Evolutionary conservation across 108 stramenopile genomes (phyloP).

Genomic region (Nannochloropsis gaditana): DNA sequence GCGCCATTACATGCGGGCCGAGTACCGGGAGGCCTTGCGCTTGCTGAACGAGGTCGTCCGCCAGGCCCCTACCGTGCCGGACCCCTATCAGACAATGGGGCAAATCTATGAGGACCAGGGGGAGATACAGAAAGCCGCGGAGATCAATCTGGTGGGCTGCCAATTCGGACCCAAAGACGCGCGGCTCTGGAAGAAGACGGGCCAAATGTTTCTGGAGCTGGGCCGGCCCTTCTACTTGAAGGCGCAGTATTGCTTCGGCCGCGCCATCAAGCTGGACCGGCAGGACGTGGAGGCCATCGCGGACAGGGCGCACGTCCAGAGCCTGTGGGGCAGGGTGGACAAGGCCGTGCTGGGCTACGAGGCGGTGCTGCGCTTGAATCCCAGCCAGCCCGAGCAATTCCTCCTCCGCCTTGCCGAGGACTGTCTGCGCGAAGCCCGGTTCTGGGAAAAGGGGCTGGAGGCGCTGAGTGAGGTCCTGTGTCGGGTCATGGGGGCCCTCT

Average conservation of each 20-base stretch:
- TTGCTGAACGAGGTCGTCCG: background rate
- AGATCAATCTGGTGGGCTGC: background rate
- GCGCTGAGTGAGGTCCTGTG: background rate
- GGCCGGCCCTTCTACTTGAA: background rate
- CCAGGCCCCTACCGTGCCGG: background rate
- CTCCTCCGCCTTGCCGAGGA: background rate
- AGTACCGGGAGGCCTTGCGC: background rate
- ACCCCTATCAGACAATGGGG: background rate
- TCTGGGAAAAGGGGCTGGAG: constrained; percentile 3
- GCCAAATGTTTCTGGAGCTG: background rate
- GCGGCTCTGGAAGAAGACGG: background rate
- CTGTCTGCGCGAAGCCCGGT: background rate
- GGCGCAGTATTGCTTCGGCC: background rate
- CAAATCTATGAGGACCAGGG: constrained; percentile 20
- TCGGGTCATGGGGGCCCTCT: background rate
- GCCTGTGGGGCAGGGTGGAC: background rate
- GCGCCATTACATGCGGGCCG: background rate
- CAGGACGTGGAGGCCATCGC: background rate
- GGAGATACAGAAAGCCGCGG: background rate
- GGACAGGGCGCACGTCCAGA: background rate
- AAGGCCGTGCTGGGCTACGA: constrained; percentile 11
- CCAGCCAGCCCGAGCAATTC: background rate
- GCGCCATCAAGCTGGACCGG: background rate
- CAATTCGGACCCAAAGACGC: background rate
- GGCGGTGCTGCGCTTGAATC: background rate